Conservation (phyloP, 2,329 filamentous ascomycete genomes). For the Endoconidiophora laricicola region DNA sequence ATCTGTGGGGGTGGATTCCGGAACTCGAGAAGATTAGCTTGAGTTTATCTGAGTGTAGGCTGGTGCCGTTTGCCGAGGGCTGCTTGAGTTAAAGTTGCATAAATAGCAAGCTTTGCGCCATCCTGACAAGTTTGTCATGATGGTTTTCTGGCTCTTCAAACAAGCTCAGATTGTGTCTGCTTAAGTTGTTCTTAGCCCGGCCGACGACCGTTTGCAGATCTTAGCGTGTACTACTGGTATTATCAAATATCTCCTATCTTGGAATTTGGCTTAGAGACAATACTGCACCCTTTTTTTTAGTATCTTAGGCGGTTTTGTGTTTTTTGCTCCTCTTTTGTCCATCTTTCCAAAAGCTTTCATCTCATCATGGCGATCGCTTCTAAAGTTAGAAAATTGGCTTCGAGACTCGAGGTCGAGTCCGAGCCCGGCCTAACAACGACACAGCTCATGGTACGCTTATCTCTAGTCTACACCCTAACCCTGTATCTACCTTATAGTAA, state of each 20-base stretch:
- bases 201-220: too few species aligned
- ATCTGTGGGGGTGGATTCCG: too few species aligned
- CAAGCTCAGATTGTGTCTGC: too few species aligned
- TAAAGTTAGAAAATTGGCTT: slow-evolving; percentile 20
- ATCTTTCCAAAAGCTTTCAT: background rate
- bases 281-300: background rate
- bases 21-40: too few species aligned
- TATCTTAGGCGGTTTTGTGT: background rate
- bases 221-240: too few species aligned
- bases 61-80: background rate
- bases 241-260: background rate
- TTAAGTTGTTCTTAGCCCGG: too few species aligned
- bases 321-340: background rate
- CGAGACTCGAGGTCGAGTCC: slow-evolving; percentile 53
- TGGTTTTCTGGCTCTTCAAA: too few species aligned
- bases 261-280: background rate
- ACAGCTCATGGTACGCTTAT: slow-evolving; percentile 52
- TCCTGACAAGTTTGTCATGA: too few species aligned
- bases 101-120: too few species aligned
- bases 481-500: background rate
- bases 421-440: slow-evolving; percentile 62
- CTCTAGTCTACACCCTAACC: background rate
- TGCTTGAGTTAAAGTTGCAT: too few species aligned
- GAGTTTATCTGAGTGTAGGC: background rate
- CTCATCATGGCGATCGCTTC: slow-evolving; percentile 1